Evolutionary conservation across 2,329 filamentous ascomycete species (phyloP).

Genomic region (Calonectria honghensis): DNA sequence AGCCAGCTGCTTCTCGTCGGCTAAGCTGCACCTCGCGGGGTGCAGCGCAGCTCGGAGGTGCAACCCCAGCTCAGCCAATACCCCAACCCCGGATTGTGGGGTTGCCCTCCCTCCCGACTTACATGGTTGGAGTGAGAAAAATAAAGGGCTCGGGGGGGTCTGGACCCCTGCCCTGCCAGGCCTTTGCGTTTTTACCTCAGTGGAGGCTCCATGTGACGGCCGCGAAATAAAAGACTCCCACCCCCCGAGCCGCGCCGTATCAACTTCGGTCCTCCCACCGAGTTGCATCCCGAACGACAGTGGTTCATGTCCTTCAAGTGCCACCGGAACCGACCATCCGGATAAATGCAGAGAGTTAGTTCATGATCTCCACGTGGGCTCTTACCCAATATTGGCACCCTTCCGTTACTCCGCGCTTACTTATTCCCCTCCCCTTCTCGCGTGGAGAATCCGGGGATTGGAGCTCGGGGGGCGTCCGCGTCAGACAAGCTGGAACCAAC

Average conservation of each 20-base stretch:
- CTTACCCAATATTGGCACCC: constrained; percentile 25
- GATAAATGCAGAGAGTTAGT: constrained; percentile 24
- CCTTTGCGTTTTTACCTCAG: constrained; percentile 36
- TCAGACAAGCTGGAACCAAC: too few species aligned
- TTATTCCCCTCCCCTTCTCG: not conserved
- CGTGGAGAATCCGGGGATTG: constrained; percentile 24
- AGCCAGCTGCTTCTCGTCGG: constrained; percentile 32
- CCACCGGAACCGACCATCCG: constrained; percentile 18
- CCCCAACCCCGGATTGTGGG: constrained; percentile 42
- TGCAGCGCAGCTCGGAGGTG: constrained; percentile 18
- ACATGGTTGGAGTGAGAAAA: not conserved
- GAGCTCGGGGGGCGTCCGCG: constrained; percentile 5
- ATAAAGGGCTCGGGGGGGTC: constrained; percentile 9
- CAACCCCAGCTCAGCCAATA: constrained; percentile 25
- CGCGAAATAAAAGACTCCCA: not conserved
- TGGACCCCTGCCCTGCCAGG: not conserved
- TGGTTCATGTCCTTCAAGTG: constrained; percentile 2
- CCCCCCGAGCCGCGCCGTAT: not conserved
- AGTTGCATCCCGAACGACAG: constrained; percentile 14
- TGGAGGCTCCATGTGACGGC: constrained; percentile 36
- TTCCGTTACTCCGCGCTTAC: constrained; percentile 32
- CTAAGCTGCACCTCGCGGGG: constrained; percentile 39
- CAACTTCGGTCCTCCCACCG: constrained; percentile 29
- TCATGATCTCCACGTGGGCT: constrained; percentile 29
- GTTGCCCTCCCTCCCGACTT: constrained; percentile 10